Percentiles rank a stretch among this genome's conserved stretches.
Conservation (phyloP, 148 eudicot genomes). For the Fallopia convolvulus region DNA sequence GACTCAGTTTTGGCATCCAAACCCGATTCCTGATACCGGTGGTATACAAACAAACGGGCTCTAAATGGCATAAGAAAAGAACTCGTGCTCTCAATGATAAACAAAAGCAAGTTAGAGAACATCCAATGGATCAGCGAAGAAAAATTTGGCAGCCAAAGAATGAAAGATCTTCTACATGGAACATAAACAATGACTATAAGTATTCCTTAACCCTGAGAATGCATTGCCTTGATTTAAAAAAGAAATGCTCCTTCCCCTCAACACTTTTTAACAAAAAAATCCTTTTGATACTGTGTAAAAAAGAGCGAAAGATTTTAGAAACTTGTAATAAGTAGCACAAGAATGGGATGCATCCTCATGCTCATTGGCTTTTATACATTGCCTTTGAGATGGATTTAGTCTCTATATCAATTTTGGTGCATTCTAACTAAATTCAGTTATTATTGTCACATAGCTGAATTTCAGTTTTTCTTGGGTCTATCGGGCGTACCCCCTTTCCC, state of each 20-base stretch:
- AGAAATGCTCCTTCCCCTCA: not conserved
- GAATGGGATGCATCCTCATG: not conserved
- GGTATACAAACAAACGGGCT: no score
- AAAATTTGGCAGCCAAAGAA: not conserved
- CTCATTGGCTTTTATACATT: no score
- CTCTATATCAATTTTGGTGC: no score
- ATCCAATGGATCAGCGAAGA: not conserved
- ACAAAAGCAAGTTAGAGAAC: not conserved
- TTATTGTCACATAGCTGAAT: no score
- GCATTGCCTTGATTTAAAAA: not conserved
- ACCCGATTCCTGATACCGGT: no score
- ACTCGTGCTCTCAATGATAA: not conserved
- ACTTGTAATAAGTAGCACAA: not conserved
- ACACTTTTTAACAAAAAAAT: not conserved
- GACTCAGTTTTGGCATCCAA: no score
- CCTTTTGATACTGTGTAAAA: not conserved
- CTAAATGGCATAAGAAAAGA: not conserved
- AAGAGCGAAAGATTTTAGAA: not conserved
- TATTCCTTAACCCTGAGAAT: not conserved
- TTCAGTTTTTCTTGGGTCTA: no score
- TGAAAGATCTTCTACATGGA: not conserved
- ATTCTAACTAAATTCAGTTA: no score
- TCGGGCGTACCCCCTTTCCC: no score
- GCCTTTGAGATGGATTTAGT: no score
- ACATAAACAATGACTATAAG: not conserved